Evolutionary conservation across 2,329 filamentous ascomycete species (phyloP).

Genomic region (Gaeumannomyces tritici): DNA sequence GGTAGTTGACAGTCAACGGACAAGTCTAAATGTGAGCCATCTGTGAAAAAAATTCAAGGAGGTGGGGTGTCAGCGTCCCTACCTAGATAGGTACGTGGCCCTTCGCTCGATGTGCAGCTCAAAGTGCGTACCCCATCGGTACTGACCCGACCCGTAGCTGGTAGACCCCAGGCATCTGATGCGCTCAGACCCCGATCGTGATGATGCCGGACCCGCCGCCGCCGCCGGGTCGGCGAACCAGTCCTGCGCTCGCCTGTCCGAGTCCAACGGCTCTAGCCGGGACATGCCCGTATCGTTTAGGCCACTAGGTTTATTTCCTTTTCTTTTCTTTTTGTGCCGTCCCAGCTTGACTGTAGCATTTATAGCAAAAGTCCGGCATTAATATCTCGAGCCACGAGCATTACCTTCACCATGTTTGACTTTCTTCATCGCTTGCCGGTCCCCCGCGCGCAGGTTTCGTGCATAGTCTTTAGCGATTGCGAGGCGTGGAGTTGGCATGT

Average conservation of each 20-base stretch:
- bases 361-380: too few species aligned
- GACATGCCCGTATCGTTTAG: slow-evolving; percentile 67
- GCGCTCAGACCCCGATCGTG: slow-evolving; percentile 57
- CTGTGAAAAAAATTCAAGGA: too few species aligned
- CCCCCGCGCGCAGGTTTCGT: slow-evolving; percentile 10
- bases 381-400: too few species aligned
- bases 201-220: slow-evolving; percentile 50
- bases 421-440: slow-evolving; percentile 54
- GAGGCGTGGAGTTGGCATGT: background rate
- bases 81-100: too few species aligned
- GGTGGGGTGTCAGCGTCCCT: too few species aligned
- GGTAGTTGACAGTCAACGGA: too few species aligned
- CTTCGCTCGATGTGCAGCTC: slow-evolving; percentile 83
- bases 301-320: slow-evolving; percentile 20
- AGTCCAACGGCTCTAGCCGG: slow-evolving; percentile 60
- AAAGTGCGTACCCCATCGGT: slow-evolving; percentile 68
- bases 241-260: slow-evolving; percentile 61
- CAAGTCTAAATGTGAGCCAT: slow-evolving; percentile 66
- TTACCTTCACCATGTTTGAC: background rate
- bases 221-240: slow-evolving; percentile 66
- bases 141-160: slow-evolving; percentile 44
- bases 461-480: slow-evolving; percentile 5
- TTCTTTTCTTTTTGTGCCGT: slow-evolving; percentile 8
- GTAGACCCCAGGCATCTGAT: slow-evolving; percentile 60
- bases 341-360: slow-evolving; percentile 1